Base-by-base conservation (phyloP, 1,284 basidiomycete species). In the Vanrija pseudolonga region DNA sequence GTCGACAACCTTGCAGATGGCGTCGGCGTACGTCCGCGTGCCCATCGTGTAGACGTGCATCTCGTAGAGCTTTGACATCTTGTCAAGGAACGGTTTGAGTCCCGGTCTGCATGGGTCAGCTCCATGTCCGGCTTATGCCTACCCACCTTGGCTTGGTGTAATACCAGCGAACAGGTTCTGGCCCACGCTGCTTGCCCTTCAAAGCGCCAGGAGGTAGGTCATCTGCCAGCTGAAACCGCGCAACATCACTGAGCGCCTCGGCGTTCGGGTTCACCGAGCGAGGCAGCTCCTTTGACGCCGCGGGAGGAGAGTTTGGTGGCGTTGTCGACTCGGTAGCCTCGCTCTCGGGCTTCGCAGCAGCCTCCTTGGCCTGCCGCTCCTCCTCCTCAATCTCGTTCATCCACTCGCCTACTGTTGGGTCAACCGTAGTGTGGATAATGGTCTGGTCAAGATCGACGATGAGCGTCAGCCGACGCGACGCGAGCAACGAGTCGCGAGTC, bases 11-110 rank as follows among this genome's bases (percentile, higher is more conserved):
- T 86, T 84, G 77, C 93, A 97, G 17, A 98, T 93, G 73, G 93
- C 85, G 76, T 94, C 89, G 40, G 95, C 95, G 74, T 98, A 98
- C 43, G 92, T 88, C 42, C 95, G 84, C 18, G 95, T 98, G 51
- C 95, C 95, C 93, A 98, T 98, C 23, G 95, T 98, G 78, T 98
- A 98, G 47, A 98, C 93, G 75, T 98, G 95, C 89, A 98, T 90
- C 77, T 98, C 92, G 76, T 96, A 98, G 67, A 88, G 86, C 53
- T 81, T 77, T 43, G 88, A 83, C 62, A 90, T 82, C 44, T 82
- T 78, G 56, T 80, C 75, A 48, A 98, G 80, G 71, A 98, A 97
- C 42, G 83, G 79, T 45, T 81, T 76, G 74, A 93, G 83, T n/a
- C 92, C 91, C 0, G 95, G 95, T 62, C 95, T 94, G 62, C 32